Conservation (phyloP, 176 grass and related monocot genomes). For the Aegilops tauschii region DNA sequence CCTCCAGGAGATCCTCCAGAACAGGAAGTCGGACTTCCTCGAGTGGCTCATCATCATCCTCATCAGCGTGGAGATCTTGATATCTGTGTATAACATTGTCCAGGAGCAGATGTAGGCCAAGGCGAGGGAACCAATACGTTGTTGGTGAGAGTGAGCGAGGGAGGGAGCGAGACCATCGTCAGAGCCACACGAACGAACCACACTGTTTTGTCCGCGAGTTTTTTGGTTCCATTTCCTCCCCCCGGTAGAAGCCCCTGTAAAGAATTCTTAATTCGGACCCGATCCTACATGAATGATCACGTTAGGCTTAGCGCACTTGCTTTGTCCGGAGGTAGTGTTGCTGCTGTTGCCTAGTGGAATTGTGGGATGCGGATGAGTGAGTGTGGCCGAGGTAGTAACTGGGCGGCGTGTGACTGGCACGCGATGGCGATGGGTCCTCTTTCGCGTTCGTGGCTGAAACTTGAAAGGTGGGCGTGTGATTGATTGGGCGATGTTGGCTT, state of each 20-base stretch:
- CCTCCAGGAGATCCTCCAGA: slow-evolving; percentile 93
- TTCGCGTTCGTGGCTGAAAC: background rate
- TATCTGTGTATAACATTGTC: slow-evolving; percentile 92
- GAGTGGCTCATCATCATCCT: slow-evolving; percentile 96
- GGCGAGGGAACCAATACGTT: background rate
- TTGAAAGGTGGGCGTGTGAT: background rate
- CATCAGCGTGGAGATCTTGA: slow-evolving; percentile 85
- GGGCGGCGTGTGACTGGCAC: background rate
- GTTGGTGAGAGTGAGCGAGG: background rate
- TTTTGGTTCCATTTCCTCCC: background rate
- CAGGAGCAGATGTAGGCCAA: slow-evolving; percentile 61
- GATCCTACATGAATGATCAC: background rate
- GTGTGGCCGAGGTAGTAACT: background rate
- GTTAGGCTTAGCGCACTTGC: background rate
- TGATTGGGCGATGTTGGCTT: background rate
- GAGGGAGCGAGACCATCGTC: background rate
- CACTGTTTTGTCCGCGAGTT: background rate
- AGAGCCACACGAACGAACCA: background rate
- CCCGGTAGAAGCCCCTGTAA: slow-evolving; percentile 10
- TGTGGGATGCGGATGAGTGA: background rate
- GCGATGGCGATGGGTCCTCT: background rate
- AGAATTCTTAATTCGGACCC: background rate
- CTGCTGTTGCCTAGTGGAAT: background rate
- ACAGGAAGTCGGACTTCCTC: slow-evolving; percentile 81
- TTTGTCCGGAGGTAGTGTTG: background rate